These are phyloP conservation scores for Vitis labrusca DNA, from an alignment of 164 flowering plant genomes.

Conservation along the genomic window DNA sequence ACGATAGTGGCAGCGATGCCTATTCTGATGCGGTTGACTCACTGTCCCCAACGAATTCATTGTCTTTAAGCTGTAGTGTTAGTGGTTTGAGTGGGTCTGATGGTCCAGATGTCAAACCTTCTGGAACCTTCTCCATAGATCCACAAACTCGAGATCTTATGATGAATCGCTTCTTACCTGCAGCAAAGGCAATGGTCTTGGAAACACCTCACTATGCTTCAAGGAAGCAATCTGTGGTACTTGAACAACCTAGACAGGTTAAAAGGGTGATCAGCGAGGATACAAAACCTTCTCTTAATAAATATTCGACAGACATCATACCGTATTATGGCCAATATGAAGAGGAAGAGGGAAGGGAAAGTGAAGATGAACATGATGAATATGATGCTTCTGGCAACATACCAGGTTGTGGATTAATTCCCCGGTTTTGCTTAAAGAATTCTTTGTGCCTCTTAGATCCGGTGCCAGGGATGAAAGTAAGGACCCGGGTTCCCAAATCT, in stretches of 20 bases:
- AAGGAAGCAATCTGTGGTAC: slow-evolving; percentile 31
- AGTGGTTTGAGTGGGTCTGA: slow-evolving; percentile 45
- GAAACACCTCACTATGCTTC: slow-evolving; percentile 38
- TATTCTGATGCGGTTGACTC: slow-evolving; percentile 51
- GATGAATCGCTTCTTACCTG: slow-evolving; percentile 67
- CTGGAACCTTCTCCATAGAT: slow-evolving; percentile 37
- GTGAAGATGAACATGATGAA: slow-evolving; percentile 38
- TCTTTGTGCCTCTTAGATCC: slow-evolving; percentile 47
- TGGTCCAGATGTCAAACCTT: slow-evolving; percentile 21
- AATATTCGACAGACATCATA: slow-evolving; percentile 6
- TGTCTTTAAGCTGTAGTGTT: slow-evolving; percentile 42
- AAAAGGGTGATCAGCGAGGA: slow-evolving; percentile 19
- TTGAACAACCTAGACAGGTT: slow-evolving; percentile 28
- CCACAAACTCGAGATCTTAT: slow-evolving; percentile 49
- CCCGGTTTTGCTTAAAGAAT: slow-evolving; percentile 43
- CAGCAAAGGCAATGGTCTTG: slow-evolving; percentile 64
- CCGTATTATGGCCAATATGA: slow-evolving; percentile 13
- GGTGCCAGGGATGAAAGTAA: slow-evolving; percentile 36
- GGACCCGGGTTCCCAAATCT: slow-evolving; percentile 23
- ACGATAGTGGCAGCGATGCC: slow-evolving; percentile 30
- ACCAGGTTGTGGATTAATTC: slow-evolving; percentile 47
- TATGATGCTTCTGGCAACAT: slow-evolving; percentile 12
- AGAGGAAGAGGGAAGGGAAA: slow-evolving; percentile 24
- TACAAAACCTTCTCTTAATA: slow-evolving; percentile 16
- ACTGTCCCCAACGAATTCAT: slow-evolving; percentile 31